Percentiles rank a stretch among this genome's conserved stretches.
Evolutionary conservation across 176 grass and related monocot species (phyloP).

Genomic region (Musa itinerans): DNA sequence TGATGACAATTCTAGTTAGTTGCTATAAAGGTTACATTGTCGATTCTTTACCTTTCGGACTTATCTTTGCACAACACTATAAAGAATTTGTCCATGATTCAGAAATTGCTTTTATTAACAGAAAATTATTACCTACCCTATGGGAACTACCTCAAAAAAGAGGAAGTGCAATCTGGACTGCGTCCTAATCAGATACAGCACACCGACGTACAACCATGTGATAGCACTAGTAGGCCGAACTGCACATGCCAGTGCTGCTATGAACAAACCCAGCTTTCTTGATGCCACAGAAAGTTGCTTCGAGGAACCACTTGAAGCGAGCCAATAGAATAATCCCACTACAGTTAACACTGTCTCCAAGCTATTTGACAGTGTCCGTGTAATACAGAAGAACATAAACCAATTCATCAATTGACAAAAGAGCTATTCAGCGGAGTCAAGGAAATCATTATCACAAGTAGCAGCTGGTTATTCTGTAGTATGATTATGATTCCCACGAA

Average conservation of each 20-base stretch:
- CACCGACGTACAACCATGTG: slow-evolving; percentile 77
- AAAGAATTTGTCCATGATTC: not conserved
- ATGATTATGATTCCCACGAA: not conserved
- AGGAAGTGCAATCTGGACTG: slow-evolving; percentile 48
- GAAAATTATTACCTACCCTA: slow-evolving; percentile 57
- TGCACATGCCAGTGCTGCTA: slow-evolving; percentile 74
- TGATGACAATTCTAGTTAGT: too few species aligned
- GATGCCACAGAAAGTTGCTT: slow-evolving; percentile 32
- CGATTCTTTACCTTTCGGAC: too few species aligned
- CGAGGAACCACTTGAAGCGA: slow-evolving; percentile 35
- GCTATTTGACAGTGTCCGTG: slow-evolving; percentile 75
- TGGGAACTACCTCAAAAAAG: slow-evolving; percentile 57
- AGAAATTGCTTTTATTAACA: slow-evolving; percentile 2
- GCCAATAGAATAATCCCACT: slow-evolving; percentile 77
- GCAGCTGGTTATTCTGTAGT: not conserved
- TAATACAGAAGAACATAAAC: slow-evolving; percentile 94
- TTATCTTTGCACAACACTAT: not conserved
- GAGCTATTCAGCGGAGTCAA: slow-evolving; percentile 48
- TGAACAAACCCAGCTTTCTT: slow-evolving; percentile 61
- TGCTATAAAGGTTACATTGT: too few species aligned
- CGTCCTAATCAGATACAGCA: slow-evolving; percentile 66
- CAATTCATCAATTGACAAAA: slow-evolving; percentile 82
- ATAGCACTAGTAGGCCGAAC: slow-evolving; percentile 88
- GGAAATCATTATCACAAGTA: slow-evolving; percentile 7
- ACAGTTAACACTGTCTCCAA: slow-evolving; percentile 81